Conservation (phyloP, 2,329 filamentous ascomycete genomes). For the Hawksworthiomyces lignivorus region DNA sequence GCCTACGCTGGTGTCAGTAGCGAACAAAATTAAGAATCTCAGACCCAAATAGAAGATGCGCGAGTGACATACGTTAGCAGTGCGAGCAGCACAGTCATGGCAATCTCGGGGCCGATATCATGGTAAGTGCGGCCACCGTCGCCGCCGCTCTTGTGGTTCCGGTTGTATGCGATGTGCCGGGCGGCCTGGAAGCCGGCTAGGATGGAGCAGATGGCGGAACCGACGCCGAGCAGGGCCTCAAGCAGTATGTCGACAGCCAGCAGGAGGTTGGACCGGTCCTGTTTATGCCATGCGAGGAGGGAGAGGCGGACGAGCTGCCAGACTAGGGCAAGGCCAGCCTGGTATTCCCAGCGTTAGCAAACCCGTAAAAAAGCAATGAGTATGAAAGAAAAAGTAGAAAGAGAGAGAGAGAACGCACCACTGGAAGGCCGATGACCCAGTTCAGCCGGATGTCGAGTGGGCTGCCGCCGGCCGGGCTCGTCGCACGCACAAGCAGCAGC, state of each 20-base stretch:
- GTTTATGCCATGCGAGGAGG: neutral
- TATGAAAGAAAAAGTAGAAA: neutral
- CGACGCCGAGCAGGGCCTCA: constrained; percentile 9
- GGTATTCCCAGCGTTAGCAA: too few species aligned
- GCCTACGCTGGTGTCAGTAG: neutral
- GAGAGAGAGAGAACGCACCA: constrained; percentile 1
- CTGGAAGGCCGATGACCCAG: constrained; percentile 11
- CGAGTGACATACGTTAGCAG: constrained; percentile 1
- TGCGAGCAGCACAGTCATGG: constrained; percentile 2
- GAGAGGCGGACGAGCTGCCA: constrained; percentile 10
- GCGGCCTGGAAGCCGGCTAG: constrained; percentile 15
- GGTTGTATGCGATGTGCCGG: constrained; percentile 11
- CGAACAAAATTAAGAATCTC: neutral
- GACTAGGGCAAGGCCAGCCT: constrained; percentile 4
- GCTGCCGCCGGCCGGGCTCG: constrained; percentile 1
- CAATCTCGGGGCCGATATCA: constrained; percentile 10
- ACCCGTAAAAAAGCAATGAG: too few species aligned
- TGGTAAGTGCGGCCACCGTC: neutral
- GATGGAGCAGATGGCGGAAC: constrained; percentile 10
- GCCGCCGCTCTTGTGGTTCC: neutral
- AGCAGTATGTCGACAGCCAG: constrained; percentile 4
- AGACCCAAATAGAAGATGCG: neutral
- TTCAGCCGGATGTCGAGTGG: constrained; percentile 9
- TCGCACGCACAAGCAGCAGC: constrained; percentile 4
- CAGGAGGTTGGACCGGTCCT: neutral